Base-by-base conservation (phyloP, 2,329 filamentous ascomycete species). In the Zalaria obscura region DNA sequence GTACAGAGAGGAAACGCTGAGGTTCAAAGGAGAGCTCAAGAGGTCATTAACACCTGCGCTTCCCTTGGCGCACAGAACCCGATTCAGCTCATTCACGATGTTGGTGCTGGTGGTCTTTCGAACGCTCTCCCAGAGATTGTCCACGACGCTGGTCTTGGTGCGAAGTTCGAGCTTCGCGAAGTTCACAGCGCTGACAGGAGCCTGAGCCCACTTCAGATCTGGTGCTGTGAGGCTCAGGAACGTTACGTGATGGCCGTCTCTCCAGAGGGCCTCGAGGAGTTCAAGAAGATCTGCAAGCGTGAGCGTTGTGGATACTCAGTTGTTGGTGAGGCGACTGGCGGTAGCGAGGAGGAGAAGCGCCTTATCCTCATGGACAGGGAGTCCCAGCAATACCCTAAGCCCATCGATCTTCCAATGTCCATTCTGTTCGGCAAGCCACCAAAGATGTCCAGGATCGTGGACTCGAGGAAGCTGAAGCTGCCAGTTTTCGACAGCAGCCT, bases 141-240 rank as follows among this genome's bases (percentile, higher is more conserved):
- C 35, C 83, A 93, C 53, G 91, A 98, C 60, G 87, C 89, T 38
- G 86, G 86, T 1, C 81, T 85, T 40, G 91, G 91, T 42, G 91
- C 88, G 39, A 80, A 77, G 36, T 96, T 98, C 50, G 89, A 98
- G 62, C 72, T 98, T n/a, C 79, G 91, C 48, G 85, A 96, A 55
- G 73, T 98, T 32, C 87, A 95, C 58, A 94, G 77, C 58, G 83
- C 85, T 2, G 91, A 96, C 61, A 77, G 72, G 48, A 82, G 85
- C 56, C 89, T 98, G 83, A 94, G 85, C 55, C 91, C 91, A 18
- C 75, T 98, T 44, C 85, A 96, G 58, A 94, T 98, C 37, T 96
- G 89, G 88, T 95, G 91, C 62, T 93, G 89, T 53, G 89, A 96
- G 60, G 86, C 91, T 0, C 91, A 98, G 59, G 91, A 98, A 63